Evolutionary conservation across 2,329 filamentous ascomycete genomes (phyloP).

Genomic region (Apiospora pterosperma): DNA sequence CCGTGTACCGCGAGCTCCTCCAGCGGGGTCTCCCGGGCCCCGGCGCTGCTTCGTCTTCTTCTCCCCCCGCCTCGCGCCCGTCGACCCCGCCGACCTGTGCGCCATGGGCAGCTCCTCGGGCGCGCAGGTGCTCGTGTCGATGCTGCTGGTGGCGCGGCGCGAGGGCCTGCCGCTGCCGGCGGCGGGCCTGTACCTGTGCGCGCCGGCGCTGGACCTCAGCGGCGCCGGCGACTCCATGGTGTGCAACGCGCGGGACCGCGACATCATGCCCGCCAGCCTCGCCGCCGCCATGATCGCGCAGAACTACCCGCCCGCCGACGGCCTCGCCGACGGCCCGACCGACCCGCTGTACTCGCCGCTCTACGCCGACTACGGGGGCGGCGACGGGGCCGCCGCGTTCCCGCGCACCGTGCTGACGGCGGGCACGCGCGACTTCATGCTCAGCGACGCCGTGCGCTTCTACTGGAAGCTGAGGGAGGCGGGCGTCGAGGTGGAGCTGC

Average conservation of each 20-base stretch:
- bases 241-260: neutral
- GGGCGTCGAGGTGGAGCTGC: neutral
- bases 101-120: neutral
- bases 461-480: neutral
- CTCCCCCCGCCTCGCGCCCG: neutral
- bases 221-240: neutral
- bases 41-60: neutral
- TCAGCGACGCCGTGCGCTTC: neutral
- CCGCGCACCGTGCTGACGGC: neutral
- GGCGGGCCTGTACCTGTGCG: neutral
- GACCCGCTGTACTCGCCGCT: neutral
- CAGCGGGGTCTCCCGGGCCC: neutral
- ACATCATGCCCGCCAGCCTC: neutral
- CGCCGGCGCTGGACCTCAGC: neutral
- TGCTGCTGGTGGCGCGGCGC: neutral
- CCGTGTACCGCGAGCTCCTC: neutral
- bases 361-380: neutral
- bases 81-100: neutral
- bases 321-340: neutral
- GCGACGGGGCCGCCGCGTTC: neutral
- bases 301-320: neutral
- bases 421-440: neutral
- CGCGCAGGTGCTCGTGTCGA: neutral
- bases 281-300: neutral
- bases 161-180: neutral